Evolutionary conservation across 768 basidiomycete species (phyloP).

Genomic region (Lactifluus pinguis): DNA sequence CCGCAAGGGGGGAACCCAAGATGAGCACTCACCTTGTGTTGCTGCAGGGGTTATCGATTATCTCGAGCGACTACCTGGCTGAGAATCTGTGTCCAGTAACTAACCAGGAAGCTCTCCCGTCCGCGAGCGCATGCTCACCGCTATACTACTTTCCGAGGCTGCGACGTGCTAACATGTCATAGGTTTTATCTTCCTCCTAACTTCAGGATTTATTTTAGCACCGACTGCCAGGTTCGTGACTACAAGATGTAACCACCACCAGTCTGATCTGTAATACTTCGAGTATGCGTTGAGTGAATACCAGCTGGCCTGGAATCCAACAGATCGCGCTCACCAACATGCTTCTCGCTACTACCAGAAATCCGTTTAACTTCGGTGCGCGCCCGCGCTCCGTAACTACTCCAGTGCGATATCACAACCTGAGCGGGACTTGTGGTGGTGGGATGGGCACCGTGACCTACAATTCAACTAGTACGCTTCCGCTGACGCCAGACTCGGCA

Average conservation of each 20-base stretch:
- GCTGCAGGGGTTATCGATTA: no score
- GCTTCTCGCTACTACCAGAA: background rate
- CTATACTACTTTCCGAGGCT: background rate
- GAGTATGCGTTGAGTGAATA: background rate
- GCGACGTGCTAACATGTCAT: background rate
- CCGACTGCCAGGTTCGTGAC: background rate
- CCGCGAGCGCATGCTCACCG: background rate
- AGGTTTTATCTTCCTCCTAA: background rate
- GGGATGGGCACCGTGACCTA: background rate
- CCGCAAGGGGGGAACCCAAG: no score
- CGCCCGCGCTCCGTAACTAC: constrained; percentile 5
- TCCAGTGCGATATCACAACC: background rate
- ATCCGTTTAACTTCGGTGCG: background rate
- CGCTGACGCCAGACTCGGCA: background rate
- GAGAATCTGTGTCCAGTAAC: no score
- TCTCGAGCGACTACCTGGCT: no score
- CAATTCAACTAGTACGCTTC: background rate
- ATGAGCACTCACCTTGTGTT: no score
- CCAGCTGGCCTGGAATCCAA: background rate
- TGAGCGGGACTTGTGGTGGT: constrained; percentile 2
- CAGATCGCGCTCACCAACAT: background rate
- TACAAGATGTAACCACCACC: no score
- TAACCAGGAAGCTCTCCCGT: background rate
- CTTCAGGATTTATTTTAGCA: background rate
- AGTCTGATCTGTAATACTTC: background rate